Percentiles rank a stretch among this genome's conserved stretches.
These are phyloP conservation scores for Plasmodium reichenowi DNA, from an alignment of 169 alveolate genomes.

Conservation along the genomic window DNA sequence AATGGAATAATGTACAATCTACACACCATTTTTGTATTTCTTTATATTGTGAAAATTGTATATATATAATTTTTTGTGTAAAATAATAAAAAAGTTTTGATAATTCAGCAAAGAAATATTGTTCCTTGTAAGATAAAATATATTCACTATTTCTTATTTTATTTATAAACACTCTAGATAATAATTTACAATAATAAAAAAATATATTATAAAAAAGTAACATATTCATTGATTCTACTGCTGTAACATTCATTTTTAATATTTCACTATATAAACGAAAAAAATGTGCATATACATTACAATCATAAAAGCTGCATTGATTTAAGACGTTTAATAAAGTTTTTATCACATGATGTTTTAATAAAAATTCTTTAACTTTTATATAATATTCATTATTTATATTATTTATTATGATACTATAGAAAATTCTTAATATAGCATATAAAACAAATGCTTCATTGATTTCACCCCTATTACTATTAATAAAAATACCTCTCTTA, in stretches of 20 bases:
- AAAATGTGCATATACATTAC: constrained; percentile 75
- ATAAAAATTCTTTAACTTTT: constrained; percentile 35
- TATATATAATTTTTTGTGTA: constrained; percentile 74
- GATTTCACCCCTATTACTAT: constrained; percentile 55
- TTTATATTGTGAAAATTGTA: constrained; percentile 74
- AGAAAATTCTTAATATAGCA: constrained; percentile 40
- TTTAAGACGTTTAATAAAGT: constrained; percentile 27
- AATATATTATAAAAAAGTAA: constrained; percentile 74
- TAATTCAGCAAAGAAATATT: constrained; percentile 64
- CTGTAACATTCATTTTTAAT: constrained; percentile 43
- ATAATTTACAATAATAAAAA: constrained; percentile 48
- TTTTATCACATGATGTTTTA: constrained; percentile 38
- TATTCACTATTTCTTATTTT: constrained; percentile 39
- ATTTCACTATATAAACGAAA: constrained; percentile 70
- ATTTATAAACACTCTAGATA: constrained; percentile 60
- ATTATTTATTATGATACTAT: constrained; percentile 42
- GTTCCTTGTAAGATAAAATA: constrained; percentile 29
- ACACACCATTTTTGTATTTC: constrained; percentile 78
- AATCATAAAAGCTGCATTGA: constrained; percentile 71
- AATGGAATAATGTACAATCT: constrained; percentile 61
- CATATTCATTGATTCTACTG: constrained; percentile 71
- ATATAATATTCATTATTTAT: constrained; percentile 43
- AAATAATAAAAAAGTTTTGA: constrained; percentile 54
- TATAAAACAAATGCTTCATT: constrained; percentile 54
- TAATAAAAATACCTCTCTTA: constrained; percentile 62